phyloP scores from a whole-genome alignment of 1,284 basidiomycete species.

The Naganishia liquefaciens region DNA sequence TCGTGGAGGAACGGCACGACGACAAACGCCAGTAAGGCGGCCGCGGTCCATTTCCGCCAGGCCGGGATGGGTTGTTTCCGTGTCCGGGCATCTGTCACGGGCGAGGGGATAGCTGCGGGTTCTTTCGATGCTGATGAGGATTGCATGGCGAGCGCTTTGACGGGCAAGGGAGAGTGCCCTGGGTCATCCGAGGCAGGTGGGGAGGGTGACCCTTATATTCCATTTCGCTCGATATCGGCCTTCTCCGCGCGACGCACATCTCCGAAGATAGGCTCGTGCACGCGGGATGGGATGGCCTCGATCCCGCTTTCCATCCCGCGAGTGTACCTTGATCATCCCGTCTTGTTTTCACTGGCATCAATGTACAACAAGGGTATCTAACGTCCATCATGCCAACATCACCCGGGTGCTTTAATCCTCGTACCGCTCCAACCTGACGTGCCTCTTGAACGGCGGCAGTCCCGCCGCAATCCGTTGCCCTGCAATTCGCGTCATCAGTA shows the following conservation, averaged over 20 bases:
- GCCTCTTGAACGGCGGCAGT: constrained; percentile 51
- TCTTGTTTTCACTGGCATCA: background rate
- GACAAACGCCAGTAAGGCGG: constrained; percentile 4
- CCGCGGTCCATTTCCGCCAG: constrained; percentile 9
- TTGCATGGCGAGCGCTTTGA: background rate
- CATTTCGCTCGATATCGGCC: background rate
- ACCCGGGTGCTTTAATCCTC: background rate
- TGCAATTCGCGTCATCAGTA: constrained; percentile 32
- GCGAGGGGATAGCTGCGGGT: background rate
- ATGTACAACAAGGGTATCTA: background rate
- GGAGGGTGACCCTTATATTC: background rate
- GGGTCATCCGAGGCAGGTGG: no score
- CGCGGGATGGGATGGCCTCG: background rate
- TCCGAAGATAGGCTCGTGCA: constrained; percentile 2
- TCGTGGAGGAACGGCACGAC: constrained; percentile 13
- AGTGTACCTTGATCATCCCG: background rate
- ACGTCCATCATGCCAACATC: background rate
- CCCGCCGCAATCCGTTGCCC: constrained; percentile 53
- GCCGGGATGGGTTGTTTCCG: background rate
- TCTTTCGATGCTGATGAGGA: background rate
- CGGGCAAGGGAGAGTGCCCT: background rate
- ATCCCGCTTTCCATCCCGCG: background rate
- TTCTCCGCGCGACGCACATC: background rate
- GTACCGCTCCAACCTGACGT: constrained; percentile 38
- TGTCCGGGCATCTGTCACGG: background rate